Conservation (phyloP, 768 basidiomycete species). For the Astraeus odoratus region DNA sequence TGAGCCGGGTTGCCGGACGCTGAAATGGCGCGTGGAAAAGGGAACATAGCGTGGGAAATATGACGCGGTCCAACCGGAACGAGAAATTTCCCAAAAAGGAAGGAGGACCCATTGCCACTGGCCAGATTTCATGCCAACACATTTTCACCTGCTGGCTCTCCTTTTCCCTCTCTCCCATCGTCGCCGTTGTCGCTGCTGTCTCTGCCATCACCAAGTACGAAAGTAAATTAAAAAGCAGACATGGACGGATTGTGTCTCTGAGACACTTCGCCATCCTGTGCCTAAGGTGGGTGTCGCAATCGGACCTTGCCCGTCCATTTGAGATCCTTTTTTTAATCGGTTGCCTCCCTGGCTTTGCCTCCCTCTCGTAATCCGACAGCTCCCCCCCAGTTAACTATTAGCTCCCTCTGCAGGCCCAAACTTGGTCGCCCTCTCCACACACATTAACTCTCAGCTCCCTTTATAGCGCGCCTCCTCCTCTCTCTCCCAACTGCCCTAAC, state of each 20-base stretch:
- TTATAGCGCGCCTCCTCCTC: too few relatives aligned
- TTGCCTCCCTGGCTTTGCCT: slow-evolving; percentile 8
- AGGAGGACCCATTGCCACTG: background rate
- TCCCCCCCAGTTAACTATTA: too few relatives aligned
- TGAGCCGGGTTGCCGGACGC: background rate
- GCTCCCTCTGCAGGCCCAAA: too few relatives aligned
- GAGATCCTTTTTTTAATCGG: slow-evolving; percentile 10
- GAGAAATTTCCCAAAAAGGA: background rate
- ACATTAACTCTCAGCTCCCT: too few relatives aligned
- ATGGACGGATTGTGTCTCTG: too few relatives aligned
- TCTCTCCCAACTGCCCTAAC: too few relatives aligned
- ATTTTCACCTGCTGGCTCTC: background rate
- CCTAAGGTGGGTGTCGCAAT: slow-evolving; percentile 6
- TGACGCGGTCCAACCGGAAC: background rate
- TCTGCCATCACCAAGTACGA: too few relatives aligned
- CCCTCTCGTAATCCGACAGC: slow-evolving; percentile 8
- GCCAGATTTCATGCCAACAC: background rate
- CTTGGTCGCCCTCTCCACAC: too few relatives aligned
- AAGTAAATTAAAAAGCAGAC: too few relatives aligned
- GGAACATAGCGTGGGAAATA: background rate
- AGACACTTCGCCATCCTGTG: background rate
- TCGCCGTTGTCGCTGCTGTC: background rate
- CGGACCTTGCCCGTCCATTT: slow-evolving; percentile 9
- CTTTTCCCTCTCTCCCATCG: background rate
- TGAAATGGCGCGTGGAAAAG: background rate